These are phyloP conservation scores for Mycena kentingensis DNA, from an alignment of 768 basidiomycete genomes.

Conservation along the genomic window DNA sequence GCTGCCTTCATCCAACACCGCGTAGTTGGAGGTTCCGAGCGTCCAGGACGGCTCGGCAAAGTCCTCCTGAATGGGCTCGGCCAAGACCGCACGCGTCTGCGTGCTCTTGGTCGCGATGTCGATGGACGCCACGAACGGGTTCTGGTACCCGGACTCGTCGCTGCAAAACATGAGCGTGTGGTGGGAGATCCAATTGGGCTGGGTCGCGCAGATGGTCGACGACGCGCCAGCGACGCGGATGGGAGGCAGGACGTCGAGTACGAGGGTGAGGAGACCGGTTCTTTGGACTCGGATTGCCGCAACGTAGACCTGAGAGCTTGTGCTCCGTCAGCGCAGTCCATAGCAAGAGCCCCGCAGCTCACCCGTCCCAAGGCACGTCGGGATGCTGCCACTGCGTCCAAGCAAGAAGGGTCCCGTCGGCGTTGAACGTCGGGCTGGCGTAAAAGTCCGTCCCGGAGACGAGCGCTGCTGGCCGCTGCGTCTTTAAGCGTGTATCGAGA, in stretches of 20 bases:
- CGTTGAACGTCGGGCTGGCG: constrained; percentile 46
- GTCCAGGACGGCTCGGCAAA: constrained; percentile 49
- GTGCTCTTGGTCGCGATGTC: constrained; percentile 27
- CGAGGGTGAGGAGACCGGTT: constrained; percentile 31
- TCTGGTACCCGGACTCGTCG: constrained; percentile 52
- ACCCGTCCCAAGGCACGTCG: constrained; percentile 64
- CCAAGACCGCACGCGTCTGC: neutral
- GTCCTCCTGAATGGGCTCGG: constrained; percentile 37
- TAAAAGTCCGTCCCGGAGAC: constrained; percentile 39
- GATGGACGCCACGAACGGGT: constrained; percentile 39
- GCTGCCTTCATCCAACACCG: constrained; percentile 31
- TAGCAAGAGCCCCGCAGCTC: constrained; percentile 17
- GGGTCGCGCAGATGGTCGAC: constrained; percentile 2
- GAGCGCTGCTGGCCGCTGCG: neutral
- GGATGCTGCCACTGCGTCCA: constrained; percentile 62
- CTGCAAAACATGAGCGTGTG: constrained; percentile 49
- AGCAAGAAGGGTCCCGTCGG: constrained; percentile 47
- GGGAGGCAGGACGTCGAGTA: constrained; percentile 23
- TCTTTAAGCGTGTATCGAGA: constrained; percentile 22
- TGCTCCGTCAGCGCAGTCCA: neutral
- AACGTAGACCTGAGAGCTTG: constrained; percentile 37
- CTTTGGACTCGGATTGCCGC: constrained; percentile 39
- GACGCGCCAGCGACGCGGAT: constrained; percentile 37
- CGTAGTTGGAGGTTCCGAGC: constrained; percentile 41
- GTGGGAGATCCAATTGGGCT: constrained; percentile 47